Evolutionary conservation across 768 basidiomycete genomes (phyloP), one percentile per base, ranked within the genome.

Genomic region (Pilatotrama ljubarskyi): DNA sequence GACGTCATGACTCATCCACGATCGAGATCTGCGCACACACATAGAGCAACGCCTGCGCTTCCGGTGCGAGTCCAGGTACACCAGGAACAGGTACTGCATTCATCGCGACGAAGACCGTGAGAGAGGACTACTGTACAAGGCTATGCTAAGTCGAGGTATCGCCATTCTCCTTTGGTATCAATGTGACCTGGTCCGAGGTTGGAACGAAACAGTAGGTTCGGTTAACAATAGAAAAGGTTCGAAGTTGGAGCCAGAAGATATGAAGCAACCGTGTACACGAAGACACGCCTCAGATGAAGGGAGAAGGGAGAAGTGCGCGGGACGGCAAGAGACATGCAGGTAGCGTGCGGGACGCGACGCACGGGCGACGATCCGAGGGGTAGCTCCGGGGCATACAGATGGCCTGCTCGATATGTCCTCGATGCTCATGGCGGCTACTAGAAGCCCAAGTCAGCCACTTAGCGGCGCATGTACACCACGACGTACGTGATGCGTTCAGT

Each of bases 1-100:
- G 58, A 59, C 58, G 58, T 59, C 58, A 59, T 59, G 42, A 10
- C 7, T 22, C 3, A 25, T 54, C 20, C 24, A 14, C 32, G 53
- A 55, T 55, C 53, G 53, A 46, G 53, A 55, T 55, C 29, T 13
- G 6, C 20, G 48, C n/a, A 18, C 17, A 10, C 48, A 18, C 29
- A 35, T 49, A 18, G n/a, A n/a, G 29, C 29, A 49, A n/a, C 24
- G 22, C 8, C 29, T 35, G 5, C 29, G 26, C 29, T 35, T 35
- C 47, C 17, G n/a, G 32, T n/a, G 29, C 29, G 10, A 10, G 29
- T 5, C 4, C 29, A 32, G 29, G 29, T 5, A 32, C 29, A n/a
- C n/a, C n/a, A 32, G 29, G 29, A 32, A 32, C 29, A 32, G 29
- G 29, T 5, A 32, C 29, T 32, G 29, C 29, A 32, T 32, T 32